Evolutionary conservation across 805 yeast species (phyloP), one percentile per base, ranked within the genome.

Genomic region (Priceomyces carsonii): DNA sequence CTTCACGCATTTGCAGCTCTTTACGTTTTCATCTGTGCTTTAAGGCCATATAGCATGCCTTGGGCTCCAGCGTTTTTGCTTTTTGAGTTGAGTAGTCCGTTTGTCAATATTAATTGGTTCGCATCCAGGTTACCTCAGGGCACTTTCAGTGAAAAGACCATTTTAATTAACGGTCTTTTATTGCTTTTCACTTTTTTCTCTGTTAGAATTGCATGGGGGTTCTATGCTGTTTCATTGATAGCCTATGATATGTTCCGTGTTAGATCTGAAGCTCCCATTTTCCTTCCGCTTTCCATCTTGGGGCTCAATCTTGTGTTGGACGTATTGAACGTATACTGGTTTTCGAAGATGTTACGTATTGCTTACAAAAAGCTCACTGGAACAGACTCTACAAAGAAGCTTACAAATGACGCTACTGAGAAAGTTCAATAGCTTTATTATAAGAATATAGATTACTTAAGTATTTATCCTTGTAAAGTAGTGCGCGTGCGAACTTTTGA

Each of bases 41-140:
- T 85, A 40, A 57, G 69, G 20, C 96, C 96, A 3, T 85, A 80
- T 59, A 77, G 87, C 54, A 79, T 82, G 59, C 83, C 89, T 33
- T 83, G 85, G 79, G 75, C 85, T 18, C 91, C 95, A 1, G 79
- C 82, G 14, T 93, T 90, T 57, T 70, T 93, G 49, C 57, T 85
- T 32, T 93, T 85, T 60, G 99, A 93, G 63, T 73, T 85, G 26
- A 83, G 95, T 30, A 86, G 97, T 2, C 98, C 98, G 6, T 93
- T 93, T 62, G 96, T 93, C 43, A 95, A 93, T 61, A 58, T 86
- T 55, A 87, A 93, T 59, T 93, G 97, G 96, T 90, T 83, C 59
- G 80, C 88, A 21, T 73, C 84, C 20, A 82, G 85, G 49, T 67
- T 89, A 12, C 93, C 95, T 1, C 71, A 71, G 1, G 85, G 84